Conservation (phyloP, 2,329 filamentous ascomycete genomes). For the Monilinia fructicola region DNA sequence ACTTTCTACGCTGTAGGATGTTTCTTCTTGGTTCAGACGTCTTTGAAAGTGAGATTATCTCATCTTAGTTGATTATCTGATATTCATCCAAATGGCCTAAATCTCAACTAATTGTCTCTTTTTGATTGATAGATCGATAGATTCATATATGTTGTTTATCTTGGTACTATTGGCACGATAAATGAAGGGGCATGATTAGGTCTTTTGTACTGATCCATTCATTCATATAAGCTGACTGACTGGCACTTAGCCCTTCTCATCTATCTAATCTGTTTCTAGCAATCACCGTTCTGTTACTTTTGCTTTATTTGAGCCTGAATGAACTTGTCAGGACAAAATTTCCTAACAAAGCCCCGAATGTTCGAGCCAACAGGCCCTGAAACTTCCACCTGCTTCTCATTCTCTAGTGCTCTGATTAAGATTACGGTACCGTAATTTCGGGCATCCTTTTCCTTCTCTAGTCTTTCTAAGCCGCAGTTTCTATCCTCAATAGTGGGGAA, state of each 20-base stretch:
- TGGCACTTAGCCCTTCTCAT: background rate
- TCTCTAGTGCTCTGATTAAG: background rate
- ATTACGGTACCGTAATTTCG: background rate
- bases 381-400: background rate
- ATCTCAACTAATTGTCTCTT: too few relatives aligned
- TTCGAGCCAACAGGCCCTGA: conserved; percentile 7
- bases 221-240: background rate
- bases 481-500: background rate
- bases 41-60: too few relatives aligned
- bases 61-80: too few relatives aligned
- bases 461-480: background rate
- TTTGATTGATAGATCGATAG: too few relatives aligned
- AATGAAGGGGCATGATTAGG: background rate
- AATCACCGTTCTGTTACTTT: too few relatives aligned
- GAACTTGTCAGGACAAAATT: background rate
- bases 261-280: background rate
- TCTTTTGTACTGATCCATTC: background rate
- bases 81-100: too few relatives aligned
- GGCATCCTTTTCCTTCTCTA: background rate
- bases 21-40: background rate
- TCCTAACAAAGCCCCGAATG: conserved; percentile 6
- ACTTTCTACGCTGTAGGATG: background rate
- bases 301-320: background rate
- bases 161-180: background rate
- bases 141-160: background rate